Evolutionary conservation across 2,329 filamentous ascomycete genomes (phyloP).

Genomic region (Pyricularia grisea): DNA sequence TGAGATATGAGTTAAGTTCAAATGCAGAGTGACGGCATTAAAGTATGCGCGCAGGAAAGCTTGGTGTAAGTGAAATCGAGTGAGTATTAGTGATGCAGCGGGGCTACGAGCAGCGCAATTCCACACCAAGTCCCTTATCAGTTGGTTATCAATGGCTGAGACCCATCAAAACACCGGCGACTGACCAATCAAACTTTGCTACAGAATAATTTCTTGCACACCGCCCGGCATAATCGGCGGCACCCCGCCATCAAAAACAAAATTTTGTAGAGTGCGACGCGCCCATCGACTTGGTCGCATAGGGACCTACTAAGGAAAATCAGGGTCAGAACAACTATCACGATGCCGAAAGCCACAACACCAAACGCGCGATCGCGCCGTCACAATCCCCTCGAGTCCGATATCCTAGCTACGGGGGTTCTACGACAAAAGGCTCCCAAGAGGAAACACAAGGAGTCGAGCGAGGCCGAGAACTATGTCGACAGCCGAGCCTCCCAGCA

Average conservation of each 20-base stretch:
- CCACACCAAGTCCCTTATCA: conserved; percentile 10
- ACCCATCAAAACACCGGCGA: background rate
- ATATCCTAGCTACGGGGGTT: conserved; percentile 62
- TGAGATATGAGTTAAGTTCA: background rate
- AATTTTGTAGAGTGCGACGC: conserved; percentile 1
- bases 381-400: conserved; percentile 87
- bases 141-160: background rate
- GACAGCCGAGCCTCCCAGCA: conserved; percentile 82
- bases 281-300: background rate
- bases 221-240: conserved; percentile 3
- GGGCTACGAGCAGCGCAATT: background rate
- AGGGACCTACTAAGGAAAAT: background rate
- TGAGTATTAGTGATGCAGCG: conserved; percentile 1
- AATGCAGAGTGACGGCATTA: background rate
- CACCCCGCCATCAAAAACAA: conserved; percentile 4
- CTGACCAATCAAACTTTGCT: background rate
- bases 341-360: conserved; percentile 72
- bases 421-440: conserved; percentile 68
- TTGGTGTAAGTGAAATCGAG: conserved; percentile 6
- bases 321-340: conserved; percentile 9
- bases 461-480: conserved; percentile 59
- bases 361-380: conserved; percentile 53
- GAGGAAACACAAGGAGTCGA: conserved; percentile 53
- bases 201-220: background rate
- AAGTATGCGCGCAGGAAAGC: background rate